Evolutionary conservation across 169 alveolate species (phyloP), one percentile per base, ranked within the genome.

Genomic region (Plasmodium cynomolgi): DNA sequence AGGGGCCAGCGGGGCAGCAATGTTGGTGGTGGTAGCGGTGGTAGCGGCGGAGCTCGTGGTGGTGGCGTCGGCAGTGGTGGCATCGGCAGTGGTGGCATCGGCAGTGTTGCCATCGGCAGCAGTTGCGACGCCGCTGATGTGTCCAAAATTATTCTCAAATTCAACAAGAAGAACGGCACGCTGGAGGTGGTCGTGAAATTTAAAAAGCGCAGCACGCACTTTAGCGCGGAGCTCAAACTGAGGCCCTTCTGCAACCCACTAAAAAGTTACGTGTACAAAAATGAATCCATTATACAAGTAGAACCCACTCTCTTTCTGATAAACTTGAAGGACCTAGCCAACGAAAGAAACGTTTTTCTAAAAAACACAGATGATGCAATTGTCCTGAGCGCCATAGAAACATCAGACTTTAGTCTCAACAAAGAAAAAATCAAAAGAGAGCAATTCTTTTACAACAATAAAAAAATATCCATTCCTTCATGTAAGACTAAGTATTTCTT

Each of bases 301-400:
- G 94, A 90, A 29, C 94, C 94, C n/a, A 79, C 91, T n/a, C 83
- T 90, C 47, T 90, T 90, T 80, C 68, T 90, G 8, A 81, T 90
- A 31, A 90, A 90, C 58, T 23, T 90, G 20, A 79, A 90, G 72
- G 91, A 79, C 33, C 37, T 90, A 62, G 62, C 94, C 8, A 90
- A 81, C 37, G 94, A 90, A 80, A 90, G 77, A 81, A 79, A 90
- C 34, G 82, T 90, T 2, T 90, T 81, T 90, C 74, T 90, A 62
- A 81, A 90, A 44, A 81, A 71, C 54, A 90, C 94, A 23, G 94
- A 90, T 80, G 72, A 71, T 20, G 56, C 94, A 11, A 58, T 90
- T 34, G 34, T 79, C 33, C 31, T 90, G 20, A 80, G 94, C 34
- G 47, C 94, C n/a, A 58, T 90, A 80, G 91, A 90, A 81, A 90